A percentile compares a stretch with the other conserved stretches of the same genome.
Evolutionary conservation across 305 asterid species (phyloP).

Genomic region (Fraxinus angustifolia): DNA sequence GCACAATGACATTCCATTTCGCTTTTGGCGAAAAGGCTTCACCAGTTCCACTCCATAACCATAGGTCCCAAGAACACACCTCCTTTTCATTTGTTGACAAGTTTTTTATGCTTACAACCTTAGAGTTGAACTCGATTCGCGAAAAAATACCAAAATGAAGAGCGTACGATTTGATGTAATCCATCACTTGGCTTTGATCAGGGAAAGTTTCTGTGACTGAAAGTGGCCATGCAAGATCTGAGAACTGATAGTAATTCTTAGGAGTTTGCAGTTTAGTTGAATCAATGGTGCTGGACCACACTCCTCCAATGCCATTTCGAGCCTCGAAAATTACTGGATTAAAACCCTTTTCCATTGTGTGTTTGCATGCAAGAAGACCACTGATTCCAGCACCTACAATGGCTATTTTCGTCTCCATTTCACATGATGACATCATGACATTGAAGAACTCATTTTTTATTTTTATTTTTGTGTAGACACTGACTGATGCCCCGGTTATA

Average conservation of each 20-base stretch:
- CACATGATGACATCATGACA: background rate
- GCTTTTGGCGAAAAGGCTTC: conserved; percentile 40
- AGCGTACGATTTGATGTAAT: conserved; percentile 48
- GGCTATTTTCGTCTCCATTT: conserved; percentile 25
- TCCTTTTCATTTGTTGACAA: conserved; percentile 16
- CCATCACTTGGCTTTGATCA: conserved; percentile 38
- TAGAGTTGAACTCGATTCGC: conserved; percentile 29
- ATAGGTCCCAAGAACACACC: conserved; percentile 19
- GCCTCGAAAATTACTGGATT: conserved; percentile 47
- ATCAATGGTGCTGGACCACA: conserved; percentile 41
- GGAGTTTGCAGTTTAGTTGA: conserved; percentile 59
- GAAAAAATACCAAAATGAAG: conserved; percentile 36
- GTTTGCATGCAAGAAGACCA: conserved; percentile 60
- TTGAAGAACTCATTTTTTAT: conserved; percentile 17
- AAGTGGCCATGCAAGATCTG: conserved; percentile 59
- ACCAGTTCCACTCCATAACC: conserved; percentile 30
- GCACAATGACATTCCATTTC: conserved; percentile 47
- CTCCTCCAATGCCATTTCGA: conserved; percentile 37
- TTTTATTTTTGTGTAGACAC: background rate
- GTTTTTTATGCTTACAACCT: conserved; percentile 39
- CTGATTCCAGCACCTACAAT: conserved; percentile 60
- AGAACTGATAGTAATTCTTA: conserved; percentile 47
- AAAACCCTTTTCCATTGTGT: conserved; percentile 40
- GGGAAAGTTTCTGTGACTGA: conserved; percentile 40
- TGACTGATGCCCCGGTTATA: background rate